These are phyloP conservation scores for Kandelia obovata DNA, from an alignment of 345 rosid species.

Conservation along the genomic window DNA sequence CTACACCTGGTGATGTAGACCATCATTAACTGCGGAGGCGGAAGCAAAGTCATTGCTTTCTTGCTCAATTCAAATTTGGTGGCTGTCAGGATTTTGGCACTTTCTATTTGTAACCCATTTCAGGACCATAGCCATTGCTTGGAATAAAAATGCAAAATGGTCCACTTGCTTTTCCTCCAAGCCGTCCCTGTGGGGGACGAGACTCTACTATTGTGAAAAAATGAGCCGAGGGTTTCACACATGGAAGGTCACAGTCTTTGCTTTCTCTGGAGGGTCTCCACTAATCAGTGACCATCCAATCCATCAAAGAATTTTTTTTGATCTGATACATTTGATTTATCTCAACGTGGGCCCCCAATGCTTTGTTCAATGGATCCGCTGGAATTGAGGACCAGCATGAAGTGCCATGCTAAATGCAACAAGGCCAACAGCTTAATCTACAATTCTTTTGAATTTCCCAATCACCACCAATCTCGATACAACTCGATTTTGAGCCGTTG, in stretches of 20 bases:
- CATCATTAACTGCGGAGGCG: not conserved
- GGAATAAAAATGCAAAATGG: not conserved
- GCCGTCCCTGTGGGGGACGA: no score
- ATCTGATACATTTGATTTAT: no score
- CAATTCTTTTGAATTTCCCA: not conserved
- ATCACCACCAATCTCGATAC: not conserved
- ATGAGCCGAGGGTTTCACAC: no score
- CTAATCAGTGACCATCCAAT: no score
- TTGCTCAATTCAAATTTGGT: conserved; percentile 9
- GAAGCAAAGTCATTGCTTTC: conserved; percentile 15
- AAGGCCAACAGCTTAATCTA: not conserved
- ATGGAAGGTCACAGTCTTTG: no score
- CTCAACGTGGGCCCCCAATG: no score
- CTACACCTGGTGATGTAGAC: not conserved
- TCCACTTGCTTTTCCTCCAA: no score
- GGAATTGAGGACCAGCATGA: conserved; percentile 5
- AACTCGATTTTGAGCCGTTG: conserved; percentile 6
- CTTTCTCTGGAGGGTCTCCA: no score
- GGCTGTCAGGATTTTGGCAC: not conserved
- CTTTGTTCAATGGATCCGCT: not conserved
- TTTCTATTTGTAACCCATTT: not conserved
- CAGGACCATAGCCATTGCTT: not conserved
- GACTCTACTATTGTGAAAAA: no score
- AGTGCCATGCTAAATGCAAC: not conserved
- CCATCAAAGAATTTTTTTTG: no score